Base-by-base conservation (phyloP, 2,329 filamentous ascomycete species). In the Hypoxylon sp. region DNA sequence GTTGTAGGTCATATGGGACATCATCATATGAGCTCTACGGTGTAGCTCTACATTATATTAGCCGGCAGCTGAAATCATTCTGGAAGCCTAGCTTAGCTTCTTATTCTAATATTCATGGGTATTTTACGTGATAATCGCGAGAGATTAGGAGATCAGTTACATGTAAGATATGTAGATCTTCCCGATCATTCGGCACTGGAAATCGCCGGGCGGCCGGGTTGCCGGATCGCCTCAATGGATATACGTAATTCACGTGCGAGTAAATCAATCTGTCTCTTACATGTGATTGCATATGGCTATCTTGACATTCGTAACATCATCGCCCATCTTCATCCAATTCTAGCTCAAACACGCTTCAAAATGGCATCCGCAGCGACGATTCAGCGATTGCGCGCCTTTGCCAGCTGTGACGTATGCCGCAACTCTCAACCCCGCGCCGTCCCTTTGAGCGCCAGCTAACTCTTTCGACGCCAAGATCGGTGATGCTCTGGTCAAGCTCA, bases 401-500 rank as follows among this genome's bases (percentile, higher is more conserved):
- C 43, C 11, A 47, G 43, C 29, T 47, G 43, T 37, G 43, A 47
- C 24, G 43, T 47, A 47, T 9, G 43, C 24, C 2, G 4, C n/a
- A 6, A 11, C 3, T 15, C 17, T 37, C 18, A n/a, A 21, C 18
- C 27, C 21, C 20, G 21, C 21, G 21, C 13, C 26, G 21, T n/a
- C n/a, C n/a, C 38, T n/a, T 2, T 13, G 13, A 15, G 3, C 10
- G 2, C 20, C 21, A 11, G 13, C 21, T 42, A 42, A 42, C 5
- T 24, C 5, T n/a, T 15, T 15, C 9, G 11, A 23, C 21, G 11
- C n/a, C 2, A 42, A 42, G 38, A 42, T 42, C 13, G 38, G 38
- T 23, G 48, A 51, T 38, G 48, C 48, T 7, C 17, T 51, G 48
- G 37, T 41, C 27, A 51, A 51, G 29, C 48, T 51, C n/a, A 45